phyloP scores from a whole-genome alignment of 495 filamentous ascomycete genomes.

The Aspergillus leporis region DNA sequence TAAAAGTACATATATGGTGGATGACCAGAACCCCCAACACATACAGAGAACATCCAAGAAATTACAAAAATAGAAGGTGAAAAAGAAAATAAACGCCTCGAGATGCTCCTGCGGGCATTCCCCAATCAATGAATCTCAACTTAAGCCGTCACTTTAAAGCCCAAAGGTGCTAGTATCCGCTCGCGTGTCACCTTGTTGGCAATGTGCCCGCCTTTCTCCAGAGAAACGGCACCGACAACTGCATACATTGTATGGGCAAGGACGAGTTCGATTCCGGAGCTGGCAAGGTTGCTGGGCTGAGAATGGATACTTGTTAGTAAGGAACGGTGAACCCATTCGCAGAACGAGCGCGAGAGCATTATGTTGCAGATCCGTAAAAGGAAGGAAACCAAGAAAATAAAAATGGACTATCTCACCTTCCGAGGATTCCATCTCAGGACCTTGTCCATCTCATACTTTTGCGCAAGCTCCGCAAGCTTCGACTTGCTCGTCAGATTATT shows the following conservation, averaged over 20 bases:
- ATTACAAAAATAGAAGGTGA: constrained; percentile 21
- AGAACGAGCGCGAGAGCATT: background rate
- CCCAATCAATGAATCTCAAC: constrained; percentile 21
- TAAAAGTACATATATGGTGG: constrained; percentile 26
- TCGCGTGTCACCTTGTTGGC: constrained; percentile 75
- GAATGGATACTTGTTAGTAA: constrained; percentile 4
- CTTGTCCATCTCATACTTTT: constrained; percentile 64
- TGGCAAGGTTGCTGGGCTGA: constrained; percentile 68
- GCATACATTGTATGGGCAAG: constrained; percentile 77
- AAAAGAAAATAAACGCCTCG: constrained; percentile 40
- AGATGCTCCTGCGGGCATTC: constrained; percentile 41
- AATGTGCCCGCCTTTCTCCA: constrained; percentile 79
- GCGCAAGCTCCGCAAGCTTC: constrained; percentile 65
- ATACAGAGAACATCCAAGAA: constrained; percentile 23
- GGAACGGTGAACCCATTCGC: background rate
- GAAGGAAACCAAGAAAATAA: background rate
- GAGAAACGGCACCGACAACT: constrained; percentile 80
- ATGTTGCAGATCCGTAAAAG: background rate
- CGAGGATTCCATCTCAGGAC: constrained; percentile 88
- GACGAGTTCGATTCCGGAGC: constrained; percentile 71
- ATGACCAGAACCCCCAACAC: constrained; percentile 21
- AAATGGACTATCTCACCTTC: constrained; percentile 53
- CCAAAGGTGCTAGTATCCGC: constrained; percentile 64
- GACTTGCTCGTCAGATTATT: constrained; percentile 55
- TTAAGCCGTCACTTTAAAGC: constrained; percentile 38